Percentiles rank a stretch among this genome's conserved stretches.
These are phyloP conservation scores for Oxyria digyna DNA, from an alignment of 148 eudicot genomes.

Conservation along the genomic window DNA sequence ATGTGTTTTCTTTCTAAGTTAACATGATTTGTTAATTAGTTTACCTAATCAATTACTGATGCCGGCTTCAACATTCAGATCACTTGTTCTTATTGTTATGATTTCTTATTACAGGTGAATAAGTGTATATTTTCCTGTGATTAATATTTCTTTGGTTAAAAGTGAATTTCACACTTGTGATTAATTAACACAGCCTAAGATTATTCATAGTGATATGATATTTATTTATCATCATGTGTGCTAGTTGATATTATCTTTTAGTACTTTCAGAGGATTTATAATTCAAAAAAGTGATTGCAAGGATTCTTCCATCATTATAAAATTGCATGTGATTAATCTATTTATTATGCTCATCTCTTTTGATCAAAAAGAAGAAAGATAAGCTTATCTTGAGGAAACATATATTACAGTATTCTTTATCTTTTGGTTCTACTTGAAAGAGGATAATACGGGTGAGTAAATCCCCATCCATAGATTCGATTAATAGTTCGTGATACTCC, in stretches of 20 bases:
- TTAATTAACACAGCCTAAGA: background rate
- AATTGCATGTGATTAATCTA: background rate
- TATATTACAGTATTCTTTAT: background rate
- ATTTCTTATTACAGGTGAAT: no score
- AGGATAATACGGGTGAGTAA: background rate
- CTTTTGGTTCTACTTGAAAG: background rate
- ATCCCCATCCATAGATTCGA: background rate
- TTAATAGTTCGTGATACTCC: background rate
- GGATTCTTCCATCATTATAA: background rate
- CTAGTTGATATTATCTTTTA: background rate
- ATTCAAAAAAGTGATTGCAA: background rate
- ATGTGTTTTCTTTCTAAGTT: background rate
- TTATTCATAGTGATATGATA: background rate
- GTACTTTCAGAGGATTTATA: background rate
- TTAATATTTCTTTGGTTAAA: no score
- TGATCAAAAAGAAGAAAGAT: background rate
- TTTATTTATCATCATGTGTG: background rate
- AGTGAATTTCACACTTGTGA: no score
- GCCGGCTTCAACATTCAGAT: background rate
- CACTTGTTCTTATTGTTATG: background rate
- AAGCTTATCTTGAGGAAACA: background rate
- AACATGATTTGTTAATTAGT: background rate
- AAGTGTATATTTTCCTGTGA: no score
- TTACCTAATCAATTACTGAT: background rate
- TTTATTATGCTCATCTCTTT: background rate